Base-by-base conservation (phyloP, 1,139 yeast genomes). In the Saccharomycopsis phalli region DNA sequence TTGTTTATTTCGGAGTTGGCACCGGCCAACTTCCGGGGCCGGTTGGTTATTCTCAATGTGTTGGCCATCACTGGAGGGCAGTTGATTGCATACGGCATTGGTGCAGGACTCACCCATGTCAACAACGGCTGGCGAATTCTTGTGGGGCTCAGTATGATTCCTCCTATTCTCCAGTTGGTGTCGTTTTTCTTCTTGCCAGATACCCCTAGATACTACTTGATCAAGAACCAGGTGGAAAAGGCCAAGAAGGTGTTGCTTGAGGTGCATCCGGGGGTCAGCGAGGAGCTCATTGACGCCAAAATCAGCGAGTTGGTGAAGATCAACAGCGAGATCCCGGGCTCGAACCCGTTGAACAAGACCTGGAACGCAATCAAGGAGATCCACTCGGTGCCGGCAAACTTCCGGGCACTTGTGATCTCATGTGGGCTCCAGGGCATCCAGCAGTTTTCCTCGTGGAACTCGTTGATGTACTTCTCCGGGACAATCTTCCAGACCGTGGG, bases 381-480 rank as follows among this genome's bases (percentile, higher is more conserved):
- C 47, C 94, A 86, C 59, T 60, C 66, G 1, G 72, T 73, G 16
- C 93, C 94, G 35, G 78, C 93, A 2, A 87, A 88, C 59, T 74
- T 84, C 49, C 74, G 97, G 53, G 96, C 95, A 7, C 69, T 88
- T 48, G 66, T 87, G 34, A 76, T 88, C 52, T 93, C 91, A 4
- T 87, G 95, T 65, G 95, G 93, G 23, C 65, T 87, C 51, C 97
- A 88, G 63, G 95, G 94, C 48, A 82, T 88, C 56, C 96, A 88
- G 63, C 96, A 88, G 61, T 86, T 87, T 53, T 82, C 95, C 17
- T 96, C 96, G 50, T 88, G 87, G 73, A 88, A 88, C 64, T 83
- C 96, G 3, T 71, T 88, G 53, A 83, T 88, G 94, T 88, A 88
- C 63, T 88, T 87, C 62, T 80, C 94, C 44, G 78, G 94, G 30